Conservation (phyloP, 2,329 filamentous ascomycete species). For the Paracamarosporium sp. region DNA sequence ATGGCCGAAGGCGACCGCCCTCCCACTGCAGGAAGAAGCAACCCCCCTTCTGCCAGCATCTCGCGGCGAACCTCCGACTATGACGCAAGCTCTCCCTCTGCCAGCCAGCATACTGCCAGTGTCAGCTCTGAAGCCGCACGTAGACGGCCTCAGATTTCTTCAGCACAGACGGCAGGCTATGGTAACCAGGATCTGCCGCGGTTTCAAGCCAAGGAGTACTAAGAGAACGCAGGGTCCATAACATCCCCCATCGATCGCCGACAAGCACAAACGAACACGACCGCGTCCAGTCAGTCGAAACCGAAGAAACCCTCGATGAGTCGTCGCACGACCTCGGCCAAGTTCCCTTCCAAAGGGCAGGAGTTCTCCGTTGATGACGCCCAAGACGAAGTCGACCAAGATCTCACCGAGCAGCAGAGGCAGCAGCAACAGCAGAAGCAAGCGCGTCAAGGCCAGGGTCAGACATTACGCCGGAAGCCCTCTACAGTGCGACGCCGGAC, state of each 20-base stretch:
- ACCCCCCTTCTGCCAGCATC: constrained; percentile 23
- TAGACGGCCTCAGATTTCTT: constrained; percentile 33
- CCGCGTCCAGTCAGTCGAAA: constrained; percentile 32
- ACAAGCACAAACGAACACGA: constrained; percentile 21
- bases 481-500: constrained; percentile 60
- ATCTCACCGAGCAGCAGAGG: constrained; percentile 54
- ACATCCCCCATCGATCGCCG: constrained; percentile 40
- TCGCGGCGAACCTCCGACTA: constrained; percentile 36
- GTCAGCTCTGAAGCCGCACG: constrained; percentile 35
- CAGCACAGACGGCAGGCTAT: constrained; percentile 40
- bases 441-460: constrained; percentile 29
- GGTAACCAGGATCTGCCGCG: constrained; percentile 26
- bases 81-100: constrained; percentile 29
- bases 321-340: constrained; percentile 76
- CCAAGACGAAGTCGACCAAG: constrained; percentile 77
- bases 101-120: constrained; percentile 16
- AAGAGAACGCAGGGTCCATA: constrained; percentile 38
- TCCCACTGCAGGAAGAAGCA: constrained; percentile 29
- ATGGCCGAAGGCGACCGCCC: constrained; percentile 42
- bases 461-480: constrained; percentile 55
- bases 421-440: constrained; percentile 28
- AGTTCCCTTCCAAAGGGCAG: constrained; percentile 79
- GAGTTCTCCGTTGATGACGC: constrained; percentile 94
- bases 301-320: constrained; percentile 75
- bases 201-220: not conserved